Evolutionary conservation across 495 filamentous ascomycete species (phyloP), one percentile per base, ranked within the genome.

Genomic region (Tetracladium marchalianum): DNA sequence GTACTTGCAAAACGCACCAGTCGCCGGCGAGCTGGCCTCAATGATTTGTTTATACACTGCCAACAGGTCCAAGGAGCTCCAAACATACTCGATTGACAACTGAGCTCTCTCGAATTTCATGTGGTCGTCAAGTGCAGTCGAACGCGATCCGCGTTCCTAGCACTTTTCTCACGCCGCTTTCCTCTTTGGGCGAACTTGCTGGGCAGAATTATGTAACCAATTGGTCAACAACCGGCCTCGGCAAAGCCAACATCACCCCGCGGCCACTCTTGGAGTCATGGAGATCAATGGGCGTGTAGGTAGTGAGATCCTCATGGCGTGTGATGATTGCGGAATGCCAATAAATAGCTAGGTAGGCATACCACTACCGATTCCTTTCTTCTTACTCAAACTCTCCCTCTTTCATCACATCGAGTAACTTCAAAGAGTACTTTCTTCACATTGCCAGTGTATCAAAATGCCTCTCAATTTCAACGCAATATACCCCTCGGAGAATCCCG

Each of bases 401-500:
- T 27, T 27, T 27, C 22, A 27, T 27, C 22, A 27, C 22, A 27
- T 3, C 22, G n/a, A n/a, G n/a, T n/a, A 27, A 27, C 22, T 27
- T 3, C 22, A 27, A 34, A 19, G 8, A 31, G 39, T n/a, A 18
- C n/a, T 5, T 42, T 50, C 27, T 16, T 40, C 16, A 24, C 18
- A 15, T 37, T 36, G 31, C 31, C 27, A n/a, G 12, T 11, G n/a
- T 5, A 27, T 15, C 31, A 65, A 33, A 18, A 81, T 80, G 77
- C 73, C 78, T 46, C 68, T 81, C 43, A 77, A 75, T 57, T 61
- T 72, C 15, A 70, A 64, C 46, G 74, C 77, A 2, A 47, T 90
- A 24, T 89, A 80, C 58, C 75, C 82, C 39, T 70, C 77, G 44
- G 60, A 67, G 31, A 72, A 83, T 38, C 74, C 73, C 16, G 73